Evolutionary conservation across 805 yeast species (phyloP).

Genomic region (Pichia heedii): DNA sequence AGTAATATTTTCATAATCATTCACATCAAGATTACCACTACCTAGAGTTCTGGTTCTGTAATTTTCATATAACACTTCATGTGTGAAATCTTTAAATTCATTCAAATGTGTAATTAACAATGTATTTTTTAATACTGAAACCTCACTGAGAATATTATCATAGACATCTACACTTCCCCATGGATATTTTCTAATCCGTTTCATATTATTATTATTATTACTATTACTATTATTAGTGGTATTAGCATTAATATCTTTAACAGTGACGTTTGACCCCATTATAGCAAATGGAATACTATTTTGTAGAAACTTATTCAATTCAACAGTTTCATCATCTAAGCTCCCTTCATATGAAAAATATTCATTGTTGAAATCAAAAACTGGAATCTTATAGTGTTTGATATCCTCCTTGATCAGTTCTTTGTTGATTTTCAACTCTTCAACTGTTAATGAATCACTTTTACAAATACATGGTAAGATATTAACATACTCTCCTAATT

Average conservation of each 20-base stretch:
- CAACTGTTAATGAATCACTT: conserved; percentile 66
- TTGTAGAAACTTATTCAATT: conserved; percentile 31
- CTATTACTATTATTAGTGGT: background rate
- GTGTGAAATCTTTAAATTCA: conserved; percentile 84
- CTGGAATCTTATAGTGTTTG: conserved; percentile 58
- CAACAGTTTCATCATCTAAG: conserved; percentile 24
- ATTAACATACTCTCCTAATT: conserved; percentile 64
- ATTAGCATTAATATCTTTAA: conserved; percentile 28
- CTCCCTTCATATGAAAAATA: conserved; percentile 27
- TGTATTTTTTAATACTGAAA: conserved; percentile 69
- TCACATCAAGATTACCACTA: conserved; percentile 7
- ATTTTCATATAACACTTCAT: conserved; percentile 76
- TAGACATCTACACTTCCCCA: conserved; percentile 61
- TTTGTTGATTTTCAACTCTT: conserved; percentile 67
- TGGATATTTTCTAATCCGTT: conserved; percentile 48
- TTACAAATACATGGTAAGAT: conserved; percentile 76
- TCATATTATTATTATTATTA: too few relatives aligned
- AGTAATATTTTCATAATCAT: conserved; percentile 1
- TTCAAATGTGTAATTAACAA: conserved; percentile 75
- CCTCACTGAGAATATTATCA: conserved; percentile 67
- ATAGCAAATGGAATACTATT: conserved; percentile 55
- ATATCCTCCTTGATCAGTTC: conserved; percentile 69
- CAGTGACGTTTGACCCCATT: conserved; percentile 44
- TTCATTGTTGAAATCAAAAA: conserved; percentile 69
- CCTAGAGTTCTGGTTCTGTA: conserved; percentile 61